Evolutionary conservation across 192 early-diverging fungal species (phyloP), one percentile per base, ranked within the genome.

Genomic region (Thamnidium elegans): DNA sequence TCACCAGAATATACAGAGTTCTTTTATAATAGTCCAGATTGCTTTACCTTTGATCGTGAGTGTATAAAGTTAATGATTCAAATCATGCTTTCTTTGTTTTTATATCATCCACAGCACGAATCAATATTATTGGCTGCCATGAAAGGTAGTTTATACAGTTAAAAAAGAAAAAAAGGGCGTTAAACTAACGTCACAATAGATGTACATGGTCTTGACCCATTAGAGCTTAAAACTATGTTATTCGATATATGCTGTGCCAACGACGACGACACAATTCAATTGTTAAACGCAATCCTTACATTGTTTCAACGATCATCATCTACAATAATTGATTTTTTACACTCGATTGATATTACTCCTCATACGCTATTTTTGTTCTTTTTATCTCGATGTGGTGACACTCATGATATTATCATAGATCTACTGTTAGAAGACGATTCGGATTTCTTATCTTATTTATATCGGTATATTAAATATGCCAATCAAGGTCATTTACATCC

Each of bases 231-330:
- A 26, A 26, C 26, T 26, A 26, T 42, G 20, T 10, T 73, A 45
- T 68, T 67, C 15, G 34, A 53, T 32, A 53, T 62, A 10, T 73
- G 47, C 7, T 60, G 61, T 20, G 54, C 50, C 30, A 71, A 67
- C 52, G 73, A 75, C 61, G 51, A 51, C 1, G 73, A 64, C 44
- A 9, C 14, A 1, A 15, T 45, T 4, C 8, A 9, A 13, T 45
- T 45, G 10, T 4, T 45, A 9, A 9, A 45, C 44, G 4, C 44
- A 9, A 45, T 45, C 14, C 44, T 45, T 15, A 26, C 44, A 13
- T 4, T 45, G 44, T 45, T 45, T 45, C 44, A 9, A 45, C 44
- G 1, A 45, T 15, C 44, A 9, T 13, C 44, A 45, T 15, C 44
- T 45, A 9, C 1, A 2, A 1, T 15, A 1, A 45, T 4, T 45